A percentile compares a stretch with the other conserved stretches of the same genome.
Evolutionary conservation across 1,284 basidiomycete genomes (phyloP).

Genomic region (Wallemia ichthyophaga): DNA sequence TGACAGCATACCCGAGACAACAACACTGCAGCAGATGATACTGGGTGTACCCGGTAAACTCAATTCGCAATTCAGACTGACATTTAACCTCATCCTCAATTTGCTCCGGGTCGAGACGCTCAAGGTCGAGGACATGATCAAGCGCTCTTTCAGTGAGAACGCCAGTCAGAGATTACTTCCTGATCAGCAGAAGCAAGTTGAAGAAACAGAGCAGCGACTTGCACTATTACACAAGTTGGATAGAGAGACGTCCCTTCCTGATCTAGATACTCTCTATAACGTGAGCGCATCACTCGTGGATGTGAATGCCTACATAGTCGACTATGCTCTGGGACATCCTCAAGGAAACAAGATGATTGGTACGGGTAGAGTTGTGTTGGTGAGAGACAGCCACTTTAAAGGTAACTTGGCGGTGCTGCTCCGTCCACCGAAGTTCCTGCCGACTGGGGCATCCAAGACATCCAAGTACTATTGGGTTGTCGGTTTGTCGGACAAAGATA

Average conservation of each 20-base stretch:
- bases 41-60: constrained; percentile 71
- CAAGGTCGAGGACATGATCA: constrained; percentile 98
- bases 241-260: constrained; percentile 33
- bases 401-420: constrained; percentile 45
- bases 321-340: constrained; percentile 30
- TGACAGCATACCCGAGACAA: constrained; percentile 59
- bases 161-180: constrained; percentile 72
- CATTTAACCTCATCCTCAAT: constrained; percentile 99
- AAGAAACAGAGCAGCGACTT: constrained; percentile 47
- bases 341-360: constrained; percentile 37
- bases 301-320: constrained; percentile 32
- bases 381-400: constrained; percentile 60
- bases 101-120: constrained; percentile 83
- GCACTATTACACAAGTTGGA: constrained; percentile 33
- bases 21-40: constrained; percentile 58
- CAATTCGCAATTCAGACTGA: constrained; percentile 87
- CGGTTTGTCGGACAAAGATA: constrained; percentile 35
- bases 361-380: constrained; percentile 48
- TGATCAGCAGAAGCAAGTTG: constrained; percentile 65
- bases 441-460: constrained; percentile 22
- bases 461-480: constrained; percentile 37
- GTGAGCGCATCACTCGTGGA: constrained; percentile 33
- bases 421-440: constrained; percentile 24
- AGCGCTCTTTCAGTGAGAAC: constrained; percentile 94
- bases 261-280: constrained; percentile 53